Base-by-base conservation (phyloP, 257 asterid species). In the Solanum paucissectum region DNA sequence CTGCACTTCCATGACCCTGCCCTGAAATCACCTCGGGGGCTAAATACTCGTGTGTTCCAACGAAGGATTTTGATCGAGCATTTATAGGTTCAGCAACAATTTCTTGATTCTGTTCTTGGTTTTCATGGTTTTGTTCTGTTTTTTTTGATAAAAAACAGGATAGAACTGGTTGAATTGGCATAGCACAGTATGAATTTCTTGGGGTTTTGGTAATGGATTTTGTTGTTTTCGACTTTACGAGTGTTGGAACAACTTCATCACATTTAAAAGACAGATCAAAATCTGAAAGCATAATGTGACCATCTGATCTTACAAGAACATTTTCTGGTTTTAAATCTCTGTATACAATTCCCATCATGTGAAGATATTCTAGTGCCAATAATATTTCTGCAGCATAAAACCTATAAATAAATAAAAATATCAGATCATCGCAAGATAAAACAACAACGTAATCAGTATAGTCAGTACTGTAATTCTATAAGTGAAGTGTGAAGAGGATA, bases 21-120 rank as follows among this genome's bases (percentile, higher is more conserved):
- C 98, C 98, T 9, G 96, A 92, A 52, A 95, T 94, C 29, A 95
- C 94, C 90, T 95, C 98, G 4, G 98, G 98, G 4, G 98, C 98
- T 32, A 95, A 87, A 72, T 95, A 95, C 88, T 94, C 98, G 75
- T 95, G 98, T 69, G 98, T 95, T 3, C 98, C 98, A 3, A 95
- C 98, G 36, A 95, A 95, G 0, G 98, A 95, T 89, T 92, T 94
- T 0, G 98, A 95, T 60, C 97, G 92, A 2, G 95, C 94, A 10
- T 93, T 93, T 0, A 94, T 86, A 0, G 98, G 98, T 90, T 95
- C 98, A 3, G 96, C 98, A 36, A 94, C 93, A 1, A 95, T 86
- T 60, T 92, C 94, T 8, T 92, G 85, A 84, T 62, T 68, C 2
- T 83, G 64, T 27, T 87, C 85, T 84, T 83, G 79, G 10, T n/a